Percentiles rank a stretch among this genome's conserved stretches.
Conservation (phyloP, 192 early-diverging fungal genomes). For the Ambispora gerdemannii region DNA sequence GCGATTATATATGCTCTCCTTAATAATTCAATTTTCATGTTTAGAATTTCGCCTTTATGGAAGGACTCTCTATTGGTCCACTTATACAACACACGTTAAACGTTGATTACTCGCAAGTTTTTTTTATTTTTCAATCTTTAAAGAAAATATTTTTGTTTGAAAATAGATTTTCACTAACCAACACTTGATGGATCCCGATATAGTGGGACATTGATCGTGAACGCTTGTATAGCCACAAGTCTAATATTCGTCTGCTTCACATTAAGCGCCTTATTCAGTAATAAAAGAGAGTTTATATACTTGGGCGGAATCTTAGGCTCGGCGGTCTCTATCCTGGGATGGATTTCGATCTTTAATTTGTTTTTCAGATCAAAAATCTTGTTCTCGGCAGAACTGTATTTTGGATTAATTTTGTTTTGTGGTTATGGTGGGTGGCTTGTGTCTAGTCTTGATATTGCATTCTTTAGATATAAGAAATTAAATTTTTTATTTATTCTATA, state of each 20-base stretch:
- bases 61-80: constrained; percentile 34
- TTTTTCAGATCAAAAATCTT: constrained; percentile 36
- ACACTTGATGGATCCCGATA: background rate
- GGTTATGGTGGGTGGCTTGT: constrained; percentile 31
- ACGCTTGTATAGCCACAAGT: constrained; percentile 17
- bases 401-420: constrained; percentile 47
- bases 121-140: no score
- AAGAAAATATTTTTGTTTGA: no score
- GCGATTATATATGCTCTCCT: background rate
- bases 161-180: no score
- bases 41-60: constrained; percentile 28
- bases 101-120: constrained; percentile 12
- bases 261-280: constrained; percentile 34
- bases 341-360: constrained; percentile 37
- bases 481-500: background rate
- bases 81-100: constrained; percentile 3
- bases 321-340: constrained; percentile 26
- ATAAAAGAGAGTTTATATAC: constrained; percentile 21
- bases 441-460: background rate
- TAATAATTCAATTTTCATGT: background rate
- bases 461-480: background rate
- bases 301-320: constrained; percentile 44
- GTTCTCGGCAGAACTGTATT: constrained; percentile 43
- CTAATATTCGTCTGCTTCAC: constrained; percentile 44
- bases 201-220: constrained; percentile 32